Evolutionary conservation across 345 rosid species (phyloP).

Genomic region (Eucalyptus dawsonii): DNA sequence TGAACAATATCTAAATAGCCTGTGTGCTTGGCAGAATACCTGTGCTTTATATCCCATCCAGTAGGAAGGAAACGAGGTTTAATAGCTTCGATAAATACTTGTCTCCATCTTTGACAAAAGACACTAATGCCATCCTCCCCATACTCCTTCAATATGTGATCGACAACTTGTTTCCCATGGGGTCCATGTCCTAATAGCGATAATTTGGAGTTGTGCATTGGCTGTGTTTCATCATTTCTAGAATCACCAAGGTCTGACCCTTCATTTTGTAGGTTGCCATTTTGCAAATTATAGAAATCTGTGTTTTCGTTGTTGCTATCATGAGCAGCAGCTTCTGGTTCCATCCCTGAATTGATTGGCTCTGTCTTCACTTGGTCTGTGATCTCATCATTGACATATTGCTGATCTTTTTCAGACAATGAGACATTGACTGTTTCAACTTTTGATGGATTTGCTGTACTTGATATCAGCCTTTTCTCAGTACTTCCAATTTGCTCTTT

Average conservation of each 20-base stretch:
- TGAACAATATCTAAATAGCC: not conserved
- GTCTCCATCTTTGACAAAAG: constrained; percentile 94
- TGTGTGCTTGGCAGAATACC: constrained; percentile 13
- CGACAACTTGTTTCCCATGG: constrained; percentile 84
- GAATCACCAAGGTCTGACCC: not conserved
- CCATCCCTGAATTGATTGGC: not conserved
- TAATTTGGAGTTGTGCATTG: constrained; percentile 43
- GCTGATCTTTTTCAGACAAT: not conserved
- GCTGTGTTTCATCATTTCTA: constrained; percentile 8
- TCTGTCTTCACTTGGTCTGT: not conserved
- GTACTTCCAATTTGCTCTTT: constrained; percentile 8
- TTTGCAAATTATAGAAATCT: not conserved
- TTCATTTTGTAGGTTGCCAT: constrained; percentile 11
- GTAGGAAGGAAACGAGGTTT: constrained; percentile 77
- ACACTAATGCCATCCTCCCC: constrained; percentile 70
- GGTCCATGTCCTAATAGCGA: constrained; percentile 97
- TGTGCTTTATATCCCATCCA: constrained; percentile 90
- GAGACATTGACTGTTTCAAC: not conserved
- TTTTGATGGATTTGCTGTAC: not conserved
- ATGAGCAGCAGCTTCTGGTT: not conserved
- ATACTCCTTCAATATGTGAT: constrained; percentile 36
- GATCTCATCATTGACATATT: not conserved
- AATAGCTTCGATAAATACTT: constrained; percentile 71
- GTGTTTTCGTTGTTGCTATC: not conserved
- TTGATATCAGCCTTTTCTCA: not conserved